Evolutionary conservation across 2,329 filamentous ascomycete genomes (phyloP), one percentile per base, ranked within the genome.

Genomic region (Aschersonia sp.): DNA sequence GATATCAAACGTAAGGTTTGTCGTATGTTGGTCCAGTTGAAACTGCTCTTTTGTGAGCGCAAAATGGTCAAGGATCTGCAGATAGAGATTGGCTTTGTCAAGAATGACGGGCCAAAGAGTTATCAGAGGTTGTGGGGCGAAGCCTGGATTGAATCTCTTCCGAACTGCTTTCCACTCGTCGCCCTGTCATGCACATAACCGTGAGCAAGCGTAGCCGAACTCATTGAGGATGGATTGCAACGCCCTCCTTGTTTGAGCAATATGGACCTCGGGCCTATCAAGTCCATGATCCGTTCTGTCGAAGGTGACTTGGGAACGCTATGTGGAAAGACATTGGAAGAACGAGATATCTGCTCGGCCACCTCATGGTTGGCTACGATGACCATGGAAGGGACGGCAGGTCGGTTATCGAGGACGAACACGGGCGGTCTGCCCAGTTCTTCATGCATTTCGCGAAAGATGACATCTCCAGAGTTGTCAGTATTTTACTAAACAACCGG

Each of bases 1-100:
- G 12, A 67, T 62, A 47, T 69, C 66, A 45, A 68, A 68, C 1
- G 65, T 64, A 4, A 68, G 54, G 41, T 59, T 58, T 1, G 57
- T 55, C 10, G 56, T 56, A 8, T 59, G 52, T 30, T 56, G 50
- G 40, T 58, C 58, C 5, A 66, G 49, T 2, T 50, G 50, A 39
- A 66, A 60, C 1, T 52, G 53, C 8, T 60, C 54, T 31, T 55
- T 57, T 1, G 55, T 57, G 10, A 35, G 31, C 11, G 58, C 57
- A 30, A 57, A 55, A 14, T 46, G 40, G 44, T 66, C 61, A 5
- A 67, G 55, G 29, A 58, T 55, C 1, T 53, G 45, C 5, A 50
- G 12, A 44, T 39, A 47, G 12, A 33, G 4, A 3, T 30, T 30
- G 31, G 37, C 41, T 42, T 66, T 67, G 29, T 66, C 62, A 5